A percentile compares a stretch with the other conserved stretches of the same genome.
Evolutionary conservation across 2,329 filamentous ascomycete species (phyloP).

Genomic region (Diaporthe amygdali): DNA sequence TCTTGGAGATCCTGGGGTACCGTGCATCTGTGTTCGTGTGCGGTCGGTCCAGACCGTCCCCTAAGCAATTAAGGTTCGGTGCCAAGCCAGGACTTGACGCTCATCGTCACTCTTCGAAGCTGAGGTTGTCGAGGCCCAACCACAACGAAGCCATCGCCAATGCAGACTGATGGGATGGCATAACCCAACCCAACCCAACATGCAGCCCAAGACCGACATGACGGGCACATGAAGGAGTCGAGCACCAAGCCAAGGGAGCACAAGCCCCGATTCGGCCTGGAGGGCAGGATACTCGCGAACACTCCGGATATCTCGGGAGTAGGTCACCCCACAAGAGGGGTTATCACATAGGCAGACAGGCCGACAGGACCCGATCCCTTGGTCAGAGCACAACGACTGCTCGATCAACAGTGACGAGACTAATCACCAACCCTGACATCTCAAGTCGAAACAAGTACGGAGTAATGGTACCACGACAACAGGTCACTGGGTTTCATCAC

Average conservation of each 20-base stretch:
- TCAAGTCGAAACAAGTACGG: conserved; percentile 9
- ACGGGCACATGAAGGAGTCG: not conserved
- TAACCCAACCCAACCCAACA: not conserved
- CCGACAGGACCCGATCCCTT: not conserved
- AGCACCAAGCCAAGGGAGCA: not conserved
- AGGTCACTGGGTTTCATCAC: conserved; percentile 2
- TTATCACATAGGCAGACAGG: not conserved
- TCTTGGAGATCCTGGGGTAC: not conserved
- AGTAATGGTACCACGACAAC: not conserved
- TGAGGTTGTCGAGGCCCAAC: not conserved
- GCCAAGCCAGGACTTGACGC: not conserved
- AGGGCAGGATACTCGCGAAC: not conserved
- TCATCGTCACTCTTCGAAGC: not conserved
- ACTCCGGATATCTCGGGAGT: conserved; percentile 2
- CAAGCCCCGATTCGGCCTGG: not conserved
- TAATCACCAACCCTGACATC: not conserved
- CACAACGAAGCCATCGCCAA: not conserved
- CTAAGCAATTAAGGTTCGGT: not conserved
- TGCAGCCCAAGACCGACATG: not conserved
- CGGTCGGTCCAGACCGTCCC: not conserved
- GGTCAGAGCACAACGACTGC: not conserved
- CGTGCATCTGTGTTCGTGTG: not conserved
- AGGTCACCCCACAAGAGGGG: not conserved
- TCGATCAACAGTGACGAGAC: no score
- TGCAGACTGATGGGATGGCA: not conserved